Base-by-base conservation (phyloP, 768 basidiomycete species). In the Guyanaporus albipodus region DNA sequence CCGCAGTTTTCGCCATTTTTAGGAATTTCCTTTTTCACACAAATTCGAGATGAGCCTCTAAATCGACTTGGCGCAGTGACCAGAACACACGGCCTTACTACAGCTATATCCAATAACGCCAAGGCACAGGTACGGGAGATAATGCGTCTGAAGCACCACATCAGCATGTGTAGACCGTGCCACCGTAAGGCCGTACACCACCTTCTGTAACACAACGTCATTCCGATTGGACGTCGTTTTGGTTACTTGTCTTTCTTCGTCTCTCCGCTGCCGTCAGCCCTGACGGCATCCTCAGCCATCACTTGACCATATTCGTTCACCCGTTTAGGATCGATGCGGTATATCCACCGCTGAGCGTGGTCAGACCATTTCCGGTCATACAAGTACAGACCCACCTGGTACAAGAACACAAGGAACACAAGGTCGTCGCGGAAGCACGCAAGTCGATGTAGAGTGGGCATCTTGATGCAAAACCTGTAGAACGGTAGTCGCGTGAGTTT, bases 221-320 rank as follows among this genome's bases (percentile, higher is more conserved):
- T 37, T 42, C 51, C 43, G 33, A 50, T 56, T 34, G 27, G 50
- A n/a, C 32, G 34, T 38, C 9, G 32, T 36, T 24, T 41, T 34
- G 31, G 41, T 44, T 68, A 79, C 69, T 72, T 69, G 53, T 75
- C 72, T 70, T 83, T 83, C 74, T 78, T 83, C 51, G 73, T 73
- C 64, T 82, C 77, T 9, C 50, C 60, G 26, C 59, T 64, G 67
- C 55, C 62, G 64, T 73, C 71, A 49, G 61, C 70, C 28, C 48
- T 68, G 47, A 64, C 65, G 43, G 58, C 68, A 61, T 79, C 82
- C 36, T 69, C 67, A 27, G 62, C 70, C 69, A 86, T 67, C 54
- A 91, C 86, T 68, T 95, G 90, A 35, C 94, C 94, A 65, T 91
- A 97, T 73, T 98, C 95, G 69, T 99, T 99, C 56, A 91, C 79